Percentiles rank a stretch among this genome's conserved stretches.
Evolutionary conservation across 1,284 basidiomycete species (phyloP).

Genomic region (Austroboletus novae-zelandiae): DNA sequence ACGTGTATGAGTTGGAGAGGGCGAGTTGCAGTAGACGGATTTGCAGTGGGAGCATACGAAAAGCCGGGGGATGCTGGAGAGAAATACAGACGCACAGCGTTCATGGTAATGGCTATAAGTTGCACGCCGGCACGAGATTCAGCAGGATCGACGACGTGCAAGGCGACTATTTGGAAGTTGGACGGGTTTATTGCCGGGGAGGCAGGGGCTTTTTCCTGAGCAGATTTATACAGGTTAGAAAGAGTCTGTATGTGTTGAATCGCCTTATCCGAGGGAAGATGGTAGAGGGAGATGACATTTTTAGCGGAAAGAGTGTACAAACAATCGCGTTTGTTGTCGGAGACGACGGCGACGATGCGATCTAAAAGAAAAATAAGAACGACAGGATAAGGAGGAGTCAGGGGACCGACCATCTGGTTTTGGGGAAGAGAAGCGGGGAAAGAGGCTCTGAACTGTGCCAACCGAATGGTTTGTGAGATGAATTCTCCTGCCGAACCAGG

Average conservation of each 20-base stretch:
- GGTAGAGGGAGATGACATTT: constrained; percentile 70
- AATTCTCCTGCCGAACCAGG: constrained; percentile 88
- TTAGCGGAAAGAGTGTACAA: constrained; percentile 75
- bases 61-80: constrained; percentile 48
- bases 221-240: constrained; percentile 64
- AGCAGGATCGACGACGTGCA: constrained; percentile 61
- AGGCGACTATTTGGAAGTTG: constrained; percentile 59
- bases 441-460: constrained; percentile 69
- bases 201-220: constrained; percentile 74
- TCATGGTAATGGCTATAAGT: constrained; percentile 77
- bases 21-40: constrained; percentile 38
- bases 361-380: constrained; percentile 43
- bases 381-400: neutral
- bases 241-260: constrained; percentile 68
- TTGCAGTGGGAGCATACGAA: constrained; percentile 29
- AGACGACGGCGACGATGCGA: constrained; percentile 62
- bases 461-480: constrained; percentile 82
- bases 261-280: constrained; percentile 56
- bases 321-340: constrained; percentile 64
- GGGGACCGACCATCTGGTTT: constrained; percentile 55
- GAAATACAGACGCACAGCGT: constrained; percentile 81
- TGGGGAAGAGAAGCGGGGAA: constrained; percentile 62
- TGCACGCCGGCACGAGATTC: constrained; percentile 69
- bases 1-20: constrained; percentile 71
- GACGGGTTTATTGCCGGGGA: constrained; percentile 68